Base-by-base conservation (phyloP, 352 stramenopile genomes). In the Phytophthora sojae region DNA sequence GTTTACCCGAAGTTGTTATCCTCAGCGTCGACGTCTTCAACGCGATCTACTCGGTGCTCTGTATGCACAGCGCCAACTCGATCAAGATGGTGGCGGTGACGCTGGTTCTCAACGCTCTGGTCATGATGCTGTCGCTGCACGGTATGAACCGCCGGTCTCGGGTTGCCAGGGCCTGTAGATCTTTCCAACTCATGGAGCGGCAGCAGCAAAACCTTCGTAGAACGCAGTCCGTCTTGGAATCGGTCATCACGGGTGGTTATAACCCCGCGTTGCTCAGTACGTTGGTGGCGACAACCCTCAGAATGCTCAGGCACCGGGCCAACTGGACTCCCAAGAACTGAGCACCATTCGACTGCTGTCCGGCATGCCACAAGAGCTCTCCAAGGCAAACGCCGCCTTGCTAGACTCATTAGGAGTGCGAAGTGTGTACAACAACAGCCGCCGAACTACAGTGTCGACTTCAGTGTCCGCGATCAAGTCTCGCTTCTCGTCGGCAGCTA, bases 21-120 rank as follows among this genome's bases (percentile, higher is more conserved):
- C 80, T 83, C 29, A 75, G 61, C 2, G 58, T 85, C 52, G 75
- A 85, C 15, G 56, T 79, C 29, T 85, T 83, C 60, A 82, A 67
- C 45, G 64, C 78, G 0, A 75, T 83, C 11, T 85, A 83, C 54
- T 77, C 69, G 1, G 57, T 80, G 15, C 57, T 80, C 2, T 80
- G 73, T 6, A 77, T 80, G 64, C 73, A 75, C 69, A 77, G 64
- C 26, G 57, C 68, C 2, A 80, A 71, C 57, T 71, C 69, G 19
- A 61, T 75, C 9, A 64, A 58, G 37, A 77, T 75, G 58, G 69
- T 71, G 3, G 32, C 50, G 0, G n/a, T 75, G 12, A 70, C 64
- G 0, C 23, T 77, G 9, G 53, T 49, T 29, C 25, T 80, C n/a
- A 68, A 80, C 49, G 35, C 53, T 8, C 29, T 57, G 3, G 19